phyloP scores from a whole-genome alignment of 306 rosid genomes.

The Castanopsis chinensis region DNA sequence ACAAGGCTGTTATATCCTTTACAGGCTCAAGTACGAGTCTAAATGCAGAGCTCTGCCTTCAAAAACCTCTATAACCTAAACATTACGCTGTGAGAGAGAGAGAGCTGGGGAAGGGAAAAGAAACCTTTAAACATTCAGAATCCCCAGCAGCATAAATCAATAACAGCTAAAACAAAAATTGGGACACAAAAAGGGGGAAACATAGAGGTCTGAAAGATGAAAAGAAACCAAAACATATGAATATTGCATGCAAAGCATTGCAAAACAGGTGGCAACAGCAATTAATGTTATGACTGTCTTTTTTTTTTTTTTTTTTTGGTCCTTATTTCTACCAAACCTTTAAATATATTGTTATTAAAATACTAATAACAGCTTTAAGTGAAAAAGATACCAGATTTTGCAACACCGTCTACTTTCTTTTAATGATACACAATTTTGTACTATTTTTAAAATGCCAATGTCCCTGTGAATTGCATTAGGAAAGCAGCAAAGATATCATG shows the following conservation, averaged over 20 bases:
- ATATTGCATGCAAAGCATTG: neutral
- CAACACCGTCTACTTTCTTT: neutral
- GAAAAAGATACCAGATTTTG: neutral
- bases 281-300: neutral
- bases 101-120: neutral
- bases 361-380: neutral
- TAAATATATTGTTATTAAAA: neutral
- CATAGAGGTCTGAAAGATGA: neutral
- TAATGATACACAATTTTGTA: neutral
- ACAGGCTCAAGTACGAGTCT: neutral
- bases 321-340: neutral
- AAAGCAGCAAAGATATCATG: constrained; percentile 11
- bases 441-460: neutral
- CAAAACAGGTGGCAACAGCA: neutral
- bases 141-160: neutral
- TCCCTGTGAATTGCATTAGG: neutral
- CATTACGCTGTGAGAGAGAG: neutral
- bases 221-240: neutral
- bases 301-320: neutral
- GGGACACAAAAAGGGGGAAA: neutral
- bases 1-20: neutral
- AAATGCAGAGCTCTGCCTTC: neutral
- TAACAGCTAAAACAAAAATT: neutral
- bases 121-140: neutral
- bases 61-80: too few species aligned